Conservation (phyloP, 1,139 yeast species). For the Taphrina populina region DNA sequence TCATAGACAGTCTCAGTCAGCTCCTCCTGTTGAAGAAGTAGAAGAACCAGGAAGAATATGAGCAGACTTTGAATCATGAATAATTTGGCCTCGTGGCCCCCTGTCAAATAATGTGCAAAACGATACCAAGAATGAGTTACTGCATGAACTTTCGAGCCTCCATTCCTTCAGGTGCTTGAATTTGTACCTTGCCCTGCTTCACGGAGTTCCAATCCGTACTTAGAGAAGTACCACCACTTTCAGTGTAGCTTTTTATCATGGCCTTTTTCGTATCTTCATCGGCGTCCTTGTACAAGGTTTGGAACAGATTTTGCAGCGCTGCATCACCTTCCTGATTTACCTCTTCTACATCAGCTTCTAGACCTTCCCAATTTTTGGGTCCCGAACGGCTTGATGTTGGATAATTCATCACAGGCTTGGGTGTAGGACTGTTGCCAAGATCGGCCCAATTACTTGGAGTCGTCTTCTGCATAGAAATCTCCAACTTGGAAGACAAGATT, state of each 20-base stretch:
- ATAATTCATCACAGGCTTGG: slow-evolving; percentile 40
- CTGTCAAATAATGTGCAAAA: too few relatives aligned
- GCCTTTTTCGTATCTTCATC: slow-evolving; percentile 89
- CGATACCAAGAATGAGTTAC: background rate
- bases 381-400: slow-evolving; percentile 57
- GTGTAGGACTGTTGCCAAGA: slow-evolving; percentile 40
- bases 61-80: too few relatives aligned
- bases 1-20: too few relatives aligned
- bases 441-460: slow-evolving; percentile 50
- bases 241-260: slow-evolving; percentile 95
- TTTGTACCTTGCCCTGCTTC: slow-evolving; percentile 60
- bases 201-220: slow-evolving; percentile 97
- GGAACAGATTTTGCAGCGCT: slow-evolving; percentile 58
- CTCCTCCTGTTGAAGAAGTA: too few relatives aligned
- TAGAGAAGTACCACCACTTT: slow-evolving; percentile 88
- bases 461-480: slow-evolving; percentile 54
- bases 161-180: slow-evolving; percentile 44
- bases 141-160: slow-evolving; percentile 3
- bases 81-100: too few relatives aligned
- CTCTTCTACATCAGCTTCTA: slow-evolving; percentile 46
- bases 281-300: slow-evolving; percentile 69
- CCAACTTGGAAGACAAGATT: slow-evolving; percentile 73
- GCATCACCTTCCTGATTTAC: slow-evolving; percentile 53
- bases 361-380: slow-evolving; percentile 67
- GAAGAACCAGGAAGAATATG: too few relatives aligned